Conservation (phyloP, 148 eudicot species). For the Selenicereus undatus region DNA sequence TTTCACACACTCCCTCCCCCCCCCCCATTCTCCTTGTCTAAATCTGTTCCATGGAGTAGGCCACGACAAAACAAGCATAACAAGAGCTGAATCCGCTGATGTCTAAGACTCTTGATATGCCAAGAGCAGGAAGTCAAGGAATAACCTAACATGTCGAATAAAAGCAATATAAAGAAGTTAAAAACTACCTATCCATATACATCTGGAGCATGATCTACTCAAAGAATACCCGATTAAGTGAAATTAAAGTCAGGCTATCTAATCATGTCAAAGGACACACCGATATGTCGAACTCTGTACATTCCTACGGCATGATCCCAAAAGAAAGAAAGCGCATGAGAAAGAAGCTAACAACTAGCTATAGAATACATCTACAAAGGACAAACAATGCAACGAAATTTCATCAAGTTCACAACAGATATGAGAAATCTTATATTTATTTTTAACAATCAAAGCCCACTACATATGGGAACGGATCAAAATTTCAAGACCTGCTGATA, state of each 20-base stretch:
- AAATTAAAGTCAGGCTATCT: no score
- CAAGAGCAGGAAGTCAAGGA: background rate
- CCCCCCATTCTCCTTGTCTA: no score
- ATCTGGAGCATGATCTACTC: no score
- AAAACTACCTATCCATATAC: background rate
- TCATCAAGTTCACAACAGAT: background rate
- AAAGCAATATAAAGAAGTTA: background rate
- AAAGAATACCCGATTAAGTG: no score
- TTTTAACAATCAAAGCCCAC: background rate
- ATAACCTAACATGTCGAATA: background rate
- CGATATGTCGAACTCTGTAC: no score
- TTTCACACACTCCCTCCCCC: no score
- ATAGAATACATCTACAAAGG: background rate
- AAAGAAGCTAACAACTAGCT: background rate
- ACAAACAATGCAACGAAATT: background rate
- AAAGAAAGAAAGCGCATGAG: no score
- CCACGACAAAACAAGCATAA: no score
- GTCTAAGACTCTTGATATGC: background rate
- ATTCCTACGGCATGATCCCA: no score
- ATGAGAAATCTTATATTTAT: background rate
- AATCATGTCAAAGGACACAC: no score
- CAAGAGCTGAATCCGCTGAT: no score
- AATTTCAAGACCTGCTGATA: conserved; percentile 1
- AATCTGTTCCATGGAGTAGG: background rate
- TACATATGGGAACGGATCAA: background rate